Conservation (phyloP, 495 filamentous ascomycete genomes). For the Penicillium pancosmium region DNA sequence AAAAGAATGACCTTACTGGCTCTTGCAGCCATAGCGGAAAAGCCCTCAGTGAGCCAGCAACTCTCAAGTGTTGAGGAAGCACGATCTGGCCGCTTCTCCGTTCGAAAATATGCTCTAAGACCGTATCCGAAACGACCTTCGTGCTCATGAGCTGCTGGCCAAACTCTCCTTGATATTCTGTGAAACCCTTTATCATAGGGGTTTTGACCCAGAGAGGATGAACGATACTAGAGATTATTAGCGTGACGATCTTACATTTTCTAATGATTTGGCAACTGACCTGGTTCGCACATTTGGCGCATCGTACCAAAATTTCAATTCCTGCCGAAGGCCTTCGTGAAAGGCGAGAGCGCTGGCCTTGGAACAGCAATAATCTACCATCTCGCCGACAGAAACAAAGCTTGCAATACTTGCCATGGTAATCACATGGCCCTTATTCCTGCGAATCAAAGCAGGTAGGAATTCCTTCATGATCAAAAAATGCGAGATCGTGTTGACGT, state of each 20-base stretch:
- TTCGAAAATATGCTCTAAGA: constrained; percentile 54
- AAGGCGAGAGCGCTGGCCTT: constrained; percentile 58
- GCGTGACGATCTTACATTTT: too few species aligned
- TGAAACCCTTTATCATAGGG: background rate
- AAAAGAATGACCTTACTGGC: constrained; percentile 13
- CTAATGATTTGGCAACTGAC: constrained; percentile 1
- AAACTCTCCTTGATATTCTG: constrained; percentile 54
- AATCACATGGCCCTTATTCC: too few species aligned
- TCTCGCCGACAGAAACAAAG: constrained; percentile 51
- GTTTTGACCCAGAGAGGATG: constrained; percentile 48
- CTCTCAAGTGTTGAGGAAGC: constrained; percentile 8
- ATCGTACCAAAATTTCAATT: constrained; percentile 27
- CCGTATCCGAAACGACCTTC: constrained; percentile 59
- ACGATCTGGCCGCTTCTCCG: constrained; percentile 50
- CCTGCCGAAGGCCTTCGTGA: constrained; percentile 41
- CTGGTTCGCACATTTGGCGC: constrained; percentile 29
- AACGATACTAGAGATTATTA: constrained; percentile 19
- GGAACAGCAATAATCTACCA: constrained; percentile 56
- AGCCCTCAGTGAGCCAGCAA: constrained; percentile 5
- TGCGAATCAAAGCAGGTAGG: too few species aligned
- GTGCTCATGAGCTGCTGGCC: constrained; percentile 52
- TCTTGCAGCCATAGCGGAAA: constrained; percentile 22
- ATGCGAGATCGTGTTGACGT: too few species aligned
- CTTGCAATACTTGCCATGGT: constrained; percentile 15
- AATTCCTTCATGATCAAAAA: too few species aligned